These are phyloP conservation scores for Ulmus americana DNA, from an alignment of 331 rosid species.

Conservation along the genomic window DNA sequence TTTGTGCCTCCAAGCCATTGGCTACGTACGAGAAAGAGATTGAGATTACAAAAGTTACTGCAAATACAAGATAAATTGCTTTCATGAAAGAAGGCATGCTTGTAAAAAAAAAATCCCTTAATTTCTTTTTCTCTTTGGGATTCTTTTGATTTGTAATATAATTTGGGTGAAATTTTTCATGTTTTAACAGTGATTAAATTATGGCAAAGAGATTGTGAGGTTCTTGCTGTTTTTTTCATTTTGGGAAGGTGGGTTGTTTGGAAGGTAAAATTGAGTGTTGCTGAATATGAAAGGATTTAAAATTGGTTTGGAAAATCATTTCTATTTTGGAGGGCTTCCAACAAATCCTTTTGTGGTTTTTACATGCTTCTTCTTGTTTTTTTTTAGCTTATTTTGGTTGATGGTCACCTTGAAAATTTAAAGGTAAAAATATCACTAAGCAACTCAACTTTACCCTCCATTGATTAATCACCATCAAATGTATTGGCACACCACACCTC, in stretches of 20 bases:
- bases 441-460: neutral
- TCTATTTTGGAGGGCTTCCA: slow-evolving; percentile 47
- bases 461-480: no score
- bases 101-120: neutral
- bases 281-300: slow-evolving; percentile 17
- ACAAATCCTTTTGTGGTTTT: slow-evolving; percentile 31
- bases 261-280: slow-evolving; percentile 36
- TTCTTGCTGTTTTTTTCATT: slow-evolving; percentile 24
- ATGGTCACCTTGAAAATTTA: neutral
- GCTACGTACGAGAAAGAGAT: slow-evolving; percentile 28
- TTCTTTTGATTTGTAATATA: neutral
- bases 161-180: slow-evolving; percentile 1
- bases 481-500: no score
- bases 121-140: neutral
- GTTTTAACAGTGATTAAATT: neutral
- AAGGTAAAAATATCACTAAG: neutral
- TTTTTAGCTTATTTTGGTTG: slow-evolving; percentile 6
- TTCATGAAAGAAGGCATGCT: slow-evolving; percentile 19
- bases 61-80: slow-evolving; percentile 20
- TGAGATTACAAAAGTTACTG: slow-evolving; percentile 25
- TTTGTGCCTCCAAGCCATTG: slow-evolving; percentile 18
- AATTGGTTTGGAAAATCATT: slow-evolving; percentile 25
- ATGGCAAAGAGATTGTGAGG: neutral
- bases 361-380: neutral
- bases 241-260: slow-evolving; percentile 27